Evolutionary conservation across 768 basidiomycete species (phyloP).

Genomic region (Lepiota subincarnata): DNA sequence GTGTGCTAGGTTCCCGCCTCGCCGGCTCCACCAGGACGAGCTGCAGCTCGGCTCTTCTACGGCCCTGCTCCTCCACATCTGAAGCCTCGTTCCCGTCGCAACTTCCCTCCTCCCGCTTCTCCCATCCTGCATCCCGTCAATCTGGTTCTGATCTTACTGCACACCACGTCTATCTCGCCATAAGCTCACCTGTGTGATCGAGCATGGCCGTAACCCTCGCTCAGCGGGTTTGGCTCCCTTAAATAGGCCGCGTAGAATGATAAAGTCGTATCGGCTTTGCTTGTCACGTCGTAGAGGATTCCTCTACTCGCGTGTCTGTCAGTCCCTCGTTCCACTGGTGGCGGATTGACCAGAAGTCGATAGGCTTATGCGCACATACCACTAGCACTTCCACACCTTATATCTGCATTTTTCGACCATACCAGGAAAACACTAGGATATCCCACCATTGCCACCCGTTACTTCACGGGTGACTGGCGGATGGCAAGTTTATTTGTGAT

Average conservation of each 20-base stretch:
- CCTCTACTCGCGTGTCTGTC: background rate
- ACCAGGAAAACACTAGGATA: background rate
- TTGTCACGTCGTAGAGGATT: background rate
- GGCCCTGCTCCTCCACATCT: background rate
- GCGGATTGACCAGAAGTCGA: slow-evolving; percentile 9
- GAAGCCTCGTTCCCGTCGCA: slow-evolving; percentile 12
- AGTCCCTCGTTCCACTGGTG: background rate
- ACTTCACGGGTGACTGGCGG: background rate
- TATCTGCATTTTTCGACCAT: background rate
- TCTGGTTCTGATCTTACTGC: background rate
- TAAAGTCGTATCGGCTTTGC: background rate
- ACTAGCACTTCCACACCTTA: background rate
- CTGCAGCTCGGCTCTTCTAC: slow-evolving; percentile 3
- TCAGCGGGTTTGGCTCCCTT: slow-evolving; percentile 1
- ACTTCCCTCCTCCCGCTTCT: slow-evolving; percentile 4
- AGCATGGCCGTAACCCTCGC: slow-evolving; percentile 3
- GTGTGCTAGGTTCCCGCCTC: slow-evolving; percentile 15
- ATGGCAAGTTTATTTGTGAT: background rate
- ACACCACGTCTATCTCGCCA: slow-evolving; percentile 9
- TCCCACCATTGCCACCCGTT: background rate
- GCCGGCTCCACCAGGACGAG: slow-evolving; percentile 4
- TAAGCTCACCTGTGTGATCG: slow-evolving; percentile 10
- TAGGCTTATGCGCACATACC: background rate
- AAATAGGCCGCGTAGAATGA: slow-evolving; percentile 3
- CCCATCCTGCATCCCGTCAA: background rate